A percentile compares a stretch with the other conserved stretches of the same genome.
These are phyloP conservation scores for Hibiscus tridactylites DNA, from an alignment of 345 rosid species.

Conservation along the genomic window DNA sequence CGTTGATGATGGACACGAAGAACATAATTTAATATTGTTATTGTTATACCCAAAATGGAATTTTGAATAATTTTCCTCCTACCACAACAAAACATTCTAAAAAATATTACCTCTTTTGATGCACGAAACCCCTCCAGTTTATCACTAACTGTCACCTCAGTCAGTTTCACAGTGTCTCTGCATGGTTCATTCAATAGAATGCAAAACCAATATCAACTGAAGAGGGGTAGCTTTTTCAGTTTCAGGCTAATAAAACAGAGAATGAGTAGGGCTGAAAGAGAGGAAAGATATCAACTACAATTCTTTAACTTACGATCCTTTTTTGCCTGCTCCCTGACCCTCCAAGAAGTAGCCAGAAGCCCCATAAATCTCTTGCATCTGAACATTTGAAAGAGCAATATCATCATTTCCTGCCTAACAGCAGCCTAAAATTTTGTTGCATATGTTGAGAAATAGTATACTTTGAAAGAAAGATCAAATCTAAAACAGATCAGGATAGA, in stretches of 20 bases:
- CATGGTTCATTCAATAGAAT: conserved; percentile 13
- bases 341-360: conserved; percentile 86
- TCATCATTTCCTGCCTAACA: conserved; percentile 5
- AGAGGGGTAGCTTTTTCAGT: not conserved
- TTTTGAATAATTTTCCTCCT: conserved; percentile 3
- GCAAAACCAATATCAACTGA: not conserved
- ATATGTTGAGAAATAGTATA: not conserved
- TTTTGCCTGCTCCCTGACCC: conserved; percentile 39
- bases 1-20: not conserved
- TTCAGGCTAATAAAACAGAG: not conserved
- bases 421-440: not conserved
- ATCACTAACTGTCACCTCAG: conserved; percentile 70
- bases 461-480: not conserved
- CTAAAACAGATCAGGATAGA: not conserved
- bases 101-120: conserved; percentile 59
- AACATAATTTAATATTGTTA: not conserved
- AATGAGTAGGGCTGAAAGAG: not conserved
- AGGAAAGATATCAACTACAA: conserved; percentile 23
- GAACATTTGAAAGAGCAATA: conserved; percentile 17
- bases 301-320: conserved; percentile 16
- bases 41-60: not conserved
- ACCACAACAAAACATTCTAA: not conserved
- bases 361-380: conserved; percentile 93
- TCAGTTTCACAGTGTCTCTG: conserved; percentile 60
- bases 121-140: conserved; percentile 81